Evolutionary conservation across 495 filamentous ascomycete species (phyloP), one percentile per base, ranked within the genome.

Genomic region (Opeltia flavorubescens): DNA sequence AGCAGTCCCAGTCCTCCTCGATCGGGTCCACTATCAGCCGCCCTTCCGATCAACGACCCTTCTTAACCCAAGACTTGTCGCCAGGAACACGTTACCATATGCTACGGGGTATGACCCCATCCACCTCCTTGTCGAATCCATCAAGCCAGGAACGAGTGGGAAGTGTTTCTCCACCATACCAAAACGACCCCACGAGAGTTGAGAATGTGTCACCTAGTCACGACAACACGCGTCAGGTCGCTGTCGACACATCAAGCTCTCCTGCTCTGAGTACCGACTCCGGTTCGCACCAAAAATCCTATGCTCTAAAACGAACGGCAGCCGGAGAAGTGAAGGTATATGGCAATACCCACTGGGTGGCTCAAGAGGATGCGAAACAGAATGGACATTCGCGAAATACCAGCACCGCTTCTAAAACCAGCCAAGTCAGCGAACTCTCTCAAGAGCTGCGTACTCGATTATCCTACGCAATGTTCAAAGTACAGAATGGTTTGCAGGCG

Each of bases 401-500:
- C 39, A 85, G 83, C 58, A 68, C 72, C 29, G 62, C 77, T 29
- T 72, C 76, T 4, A 63, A 72, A 43, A 69, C 71, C 31, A 82
- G 71, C 53, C 78, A 75, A 55, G 83, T 88, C 56, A 79, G 78
- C 59, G 84, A 88, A 82, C 61, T 91, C 38, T 85, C 86, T 26
- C 74, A 77, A 30, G 78, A 86, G 55, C 71, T 95, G 21, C 79
- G 77, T 50, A 75, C 85, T 5, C 81, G 86, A 43, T 68, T 95
- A 11, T 84, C 84, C 5, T 93, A 94, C 60, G 87, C 86, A 29
- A 85, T 89, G 67, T 75, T 89, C 54, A 94, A 94, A 60, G 80
- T 95, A 31, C 81, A 89, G 62, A 78, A 91, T 59, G 85, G 83
- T 43, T 86, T 85, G 72, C 79, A 89, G 64, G 71, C 74, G 11